Percentiles rank a stretch among this genome's conserved stretches.
These are phyloP conservation scores for Fomes fomentarius DNA, from an alignment of 1,284 basidiomycete species.

Conservation along the genomic window DNA sequence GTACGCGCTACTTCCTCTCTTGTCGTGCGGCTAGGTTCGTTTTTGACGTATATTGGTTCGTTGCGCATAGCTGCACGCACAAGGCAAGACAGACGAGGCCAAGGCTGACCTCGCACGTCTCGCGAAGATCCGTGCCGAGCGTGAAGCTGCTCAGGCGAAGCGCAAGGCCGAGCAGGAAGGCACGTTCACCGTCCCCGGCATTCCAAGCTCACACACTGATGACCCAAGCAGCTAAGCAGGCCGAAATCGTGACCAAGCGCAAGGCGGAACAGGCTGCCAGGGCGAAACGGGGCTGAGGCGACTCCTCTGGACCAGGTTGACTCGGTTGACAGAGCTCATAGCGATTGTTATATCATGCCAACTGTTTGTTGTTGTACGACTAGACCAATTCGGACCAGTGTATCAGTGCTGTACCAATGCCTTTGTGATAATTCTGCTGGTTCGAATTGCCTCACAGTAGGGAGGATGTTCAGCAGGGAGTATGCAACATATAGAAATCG, in stretches of 20 bases:
- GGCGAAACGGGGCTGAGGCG: slow-evolving; percentile 25
- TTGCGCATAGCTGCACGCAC: slow-evolving; percentile 56
- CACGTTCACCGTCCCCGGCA: slow-evolving; percentile 36
- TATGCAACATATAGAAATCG: no score
- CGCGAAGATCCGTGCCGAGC: slow-evolving; percentile 83
- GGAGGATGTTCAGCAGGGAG: no score
- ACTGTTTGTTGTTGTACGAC: slow-evolving; percentile 1
- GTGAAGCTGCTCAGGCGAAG: slow-evolving; percentile 84
- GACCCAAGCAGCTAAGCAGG: slow-evolving; percentile 42
- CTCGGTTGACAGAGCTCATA: no score
- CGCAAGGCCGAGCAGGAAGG: slow-evolving; percentile 86
- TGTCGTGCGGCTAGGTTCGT: slow-evolving; percentile 5
- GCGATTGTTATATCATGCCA: not conserved
- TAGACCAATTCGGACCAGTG: slow-evolving; percentile 1
- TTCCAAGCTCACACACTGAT: not conserved
- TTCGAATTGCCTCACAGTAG: no score
- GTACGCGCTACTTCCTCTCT: slow-evolving; percentile 38
- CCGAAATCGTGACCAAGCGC: slow-evolving; percentile 47
- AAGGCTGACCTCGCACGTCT: slow-evolving; percentile 86
- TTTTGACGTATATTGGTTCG: slow-evolving; percentile 6
- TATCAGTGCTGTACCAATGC: slow-evolving; percentile 3
- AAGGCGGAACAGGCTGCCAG: slow-evolving; percentile 27
- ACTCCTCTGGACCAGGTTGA: no score
- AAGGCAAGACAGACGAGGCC: slow-evolving; percentile 89
- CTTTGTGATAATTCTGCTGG: no score